Evolutionary conservation across 176 grass and related monocot species (phyloP), one percentile per base, ranked within the genome.

Genomic region (Oryza australiensis): DNA sequence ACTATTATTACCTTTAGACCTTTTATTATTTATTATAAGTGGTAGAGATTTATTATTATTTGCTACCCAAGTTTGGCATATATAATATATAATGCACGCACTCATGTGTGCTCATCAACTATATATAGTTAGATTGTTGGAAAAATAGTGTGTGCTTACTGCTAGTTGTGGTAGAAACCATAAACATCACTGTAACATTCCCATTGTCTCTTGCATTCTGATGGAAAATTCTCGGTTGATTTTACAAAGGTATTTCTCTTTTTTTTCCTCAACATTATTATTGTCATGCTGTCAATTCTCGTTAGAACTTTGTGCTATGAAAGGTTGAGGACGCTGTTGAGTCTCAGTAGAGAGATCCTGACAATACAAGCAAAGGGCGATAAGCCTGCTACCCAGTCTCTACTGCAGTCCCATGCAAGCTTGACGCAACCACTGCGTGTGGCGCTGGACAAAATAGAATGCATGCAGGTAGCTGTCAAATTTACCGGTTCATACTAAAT

Each of bases 271-370:
- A 60, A 29, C 74, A 14, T 38, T 35, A 15, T 23, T 74, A 10
- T 60, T 76, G 1, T 51, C 48, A 62, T 62, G 11, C 18, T 66
- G 60, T 35, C 11, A 20, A 11, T 73, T 7, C 66, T 80, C 20
- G 67, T 5, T 66, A 16, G 30, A 64, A n/a, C 22, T 70, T 81
- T 74, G 27, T 75, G 40, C 73, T 57, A 5, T 76, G 78, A 16
- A 83, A 98, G 95, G 86, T 98, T 73, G 95, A 98, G 88, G 88
- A 85, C 29, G 90, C 90, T 62, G 95, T 98, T 42, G 95, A 98
- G 88, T 73, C 88, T 98, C 11, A 88, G 95, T 78, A 89, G 86
- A 84, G 92, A 98, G 85, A 93, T 98, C 77, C 87, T 98, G 46
- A 93, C 92, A 48, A 93, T 94, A 82, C 95, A 98, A 76, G 95